Percentiles rank a stretch among this genome's conserved stretches.
Conservation (phyloP, 2,329 filamentous ascomycete genomes). For the Ophiostoma ulmi region DNA sequence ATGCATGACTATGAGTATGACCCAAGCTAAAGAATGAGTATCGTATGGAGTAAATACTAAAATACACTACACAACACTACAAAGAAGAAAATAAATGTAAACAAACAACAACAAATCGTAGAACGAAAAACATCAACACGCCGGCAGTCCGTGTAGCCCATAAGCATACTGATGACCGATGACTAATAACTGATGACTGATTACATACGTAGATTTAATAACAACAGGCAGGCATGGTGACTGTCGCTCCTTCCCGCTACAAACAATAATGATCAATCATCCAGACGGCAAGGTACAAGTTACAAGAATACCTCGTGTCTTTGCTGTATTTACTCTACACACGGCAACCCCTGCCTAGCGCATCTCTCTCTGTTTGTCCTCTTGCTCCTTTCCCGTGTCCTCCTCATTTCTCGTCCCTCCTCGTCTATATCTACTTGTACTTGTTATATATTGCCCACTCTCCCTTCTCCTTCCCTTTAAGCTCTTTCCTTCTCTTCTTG, state of each 20-base stretch:
- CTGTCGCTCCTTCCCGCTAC: not conserved
- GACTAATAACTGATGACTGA: not conserved
- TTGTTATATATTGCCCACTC: not conserved
- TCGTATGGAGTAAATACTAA: not conserved
- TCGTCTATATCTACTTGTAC: not conserved
- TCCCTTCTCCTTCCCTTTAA: not conserved
- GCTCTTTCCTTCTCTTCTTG: not conserved
- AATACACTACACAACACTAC: not conserved
- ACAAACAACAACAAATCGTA: not conserved
- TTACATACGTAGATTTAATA: not conserved
- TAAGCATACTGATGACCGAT: not conserved
- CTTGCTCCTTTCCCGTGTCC: not conserved
- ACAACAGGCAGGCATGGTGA: not conserved
- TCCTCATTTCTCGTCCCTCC: not conserved
- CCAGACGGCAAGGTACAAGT: too few relatives aligned
- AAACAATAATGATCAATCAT: not conserved
- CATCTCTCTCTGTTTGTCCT: slow-evolving; percentile 13
- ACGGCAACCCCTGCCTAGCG: slow-evolving; percentile 21
- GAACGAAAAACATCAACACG: not conserved
- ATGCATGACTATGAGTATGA: not conserved
- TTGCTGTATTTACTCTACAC: not conserved
- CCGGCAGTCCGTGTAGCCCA: too few relatives aligned
- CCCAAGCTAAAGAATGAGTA: slow-evolving; percentile 1
- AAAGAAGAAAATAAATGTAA: not conserved
- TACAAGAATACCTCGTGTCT: not conserved